phyloP scores from a whole-genome alignment of 345 rosid species.

The Litchi chinensis region DNA sequence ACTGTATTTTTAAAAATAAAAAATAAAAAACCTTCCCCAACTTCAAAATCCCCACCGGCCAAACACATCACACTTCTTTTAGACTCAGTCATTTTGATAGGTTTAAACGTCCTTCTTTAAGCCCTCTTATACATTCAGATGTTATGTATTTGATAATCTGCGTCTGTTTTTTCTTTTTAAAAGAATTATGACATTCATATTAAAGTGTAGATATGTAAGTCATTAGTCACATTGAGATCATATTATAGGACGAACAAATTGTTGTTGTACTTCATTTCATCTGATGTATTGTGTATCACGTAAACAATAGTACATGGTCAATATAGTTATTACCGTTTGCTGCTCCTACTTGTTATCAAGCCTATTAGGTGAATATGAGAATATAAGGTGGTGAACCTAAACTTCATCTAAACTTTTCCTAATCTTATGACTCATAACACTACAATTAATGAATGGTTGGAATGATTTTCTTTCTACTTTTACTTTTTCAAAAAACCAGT shows the following conservation, averaged over 20 bases:
- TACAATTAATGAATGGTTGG: too few relatives aligned
- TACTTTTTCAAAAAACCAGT: too few relatives aligned
- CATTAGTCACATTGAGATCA: not conserved
- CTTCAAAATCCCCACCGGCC: not conserved
- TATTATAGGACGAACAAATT: not conserved
- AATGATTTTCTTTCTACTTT: too few relatives aligned
- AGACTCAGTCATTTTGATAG: not conserved
- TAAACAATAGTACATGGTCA: not conserved
- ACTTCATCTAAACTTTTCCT: too few relatives aligned
- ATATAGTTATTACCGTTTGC: not conserved
- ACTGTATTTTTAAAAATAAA: not conserved
- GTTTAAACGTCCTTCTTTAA: not conserved
- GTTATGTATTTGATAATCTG: not conserved
- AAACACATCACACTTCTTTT: not conserved
- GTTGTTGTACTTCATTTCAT: not conserved
- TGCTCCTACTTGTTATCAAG: not conserved
- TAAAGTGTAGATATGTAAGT: too few relatives aligned
- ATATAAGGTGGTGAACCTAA: too few relatives aligned
- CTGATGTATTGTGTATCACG: not conserved
- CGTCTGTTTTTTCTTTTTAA: not conserved
- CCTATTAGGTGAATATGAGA: not conserved
- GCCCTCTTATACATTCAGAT: not conserved
- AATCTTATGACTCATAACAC: too few relatives aligned
- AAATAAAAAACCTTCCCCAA: not conserved
- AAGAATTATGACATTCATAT: not conserved